Base-by-base conservation (phyloP, 2,329 filamentous ascomycete species). In the Aspergillus ustus region DNA sequence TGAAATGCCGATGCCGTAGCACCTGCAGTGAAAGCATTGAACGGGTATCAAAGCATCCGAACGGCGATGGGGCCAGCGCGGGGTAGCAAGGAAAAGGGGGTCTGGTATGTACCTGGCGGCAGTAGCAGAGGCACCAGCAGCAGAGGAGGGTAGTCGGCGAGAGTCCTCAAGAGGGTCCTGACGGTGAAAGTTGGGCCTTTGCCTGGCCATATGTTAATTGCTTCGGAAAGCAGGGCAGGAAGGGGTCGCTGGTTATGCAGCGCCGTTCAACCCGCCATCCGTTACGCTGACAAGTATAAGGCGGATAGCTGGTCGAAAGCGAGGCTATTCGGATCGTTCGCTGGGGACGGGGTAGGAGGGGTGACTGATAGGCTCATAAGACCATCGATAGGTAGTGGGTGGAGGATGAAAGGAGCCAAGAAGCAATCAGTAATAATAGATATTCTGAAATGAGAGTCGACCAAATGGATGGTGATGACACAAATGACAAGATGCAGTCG, bases 141-240 rank as follows among this genome's bases (percentile, higher is more conserved):
- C 67, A 64, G 74, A 70, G 64, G 69, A 67, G 59, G 70, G 66
- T 54, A 66, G 63, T 61, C 72, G 64, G 69, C 74, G 70, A 72
- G 74, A 70, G 72, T 77, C 75, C 73, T 79, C 75, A 69, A 74
- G 71, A 71, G 73, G 73, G 75, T 77, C 75, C 75, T 79, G 77
- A 70, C 74, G 75, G 71, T 76, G 74, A 75, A 71, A 68, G 73
- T 73, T 75, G 72, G 76, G 74, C 75, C 73, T 78, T 78, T 76
- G 77, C 71, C 76, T 80, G 76, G 78, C 78, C 79, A 81, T 81
- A 80, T 75, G 77, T 80, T 74, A 70, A 70, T 70, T 69, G 73
- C 64, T 73, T 71, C 62, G 53, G 63, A 68, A 69, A 70, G 68
- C 67, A 71, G 52, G 67, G 70, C 72, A 66, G 62, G 61, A 71